phyloP scores from a whole-genome alignment of 768 basidiomycete genomes.

The Tricholoma furcatifolium region DNA sequence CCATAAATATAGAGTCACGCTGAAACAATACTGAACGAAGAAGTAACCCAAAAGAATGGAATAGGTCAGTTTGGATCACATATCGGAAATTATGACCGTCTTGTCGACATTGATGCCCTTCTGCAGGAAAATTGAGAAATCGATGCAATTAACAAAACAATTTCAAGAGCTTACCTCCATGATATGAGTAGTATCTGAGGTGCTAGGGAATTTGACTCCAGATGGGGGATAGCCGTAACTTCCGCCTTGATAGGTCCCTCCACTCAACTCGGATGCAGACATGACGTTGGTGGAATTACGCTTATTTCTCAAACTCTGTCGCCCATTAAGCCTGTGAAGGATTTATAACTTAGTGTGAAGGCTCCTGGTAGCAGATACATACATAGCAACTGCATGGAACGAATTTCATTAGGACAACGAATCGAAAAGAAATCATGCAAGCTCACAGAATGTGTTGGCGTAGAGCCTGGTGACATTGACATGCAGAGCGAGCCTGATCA shows the following conservation, averaged over 20 bases:
- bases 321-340: slow-evolving; percentile 2
- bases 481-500: slow-evolving; percentile 37
- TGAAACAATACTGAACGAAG: no score
- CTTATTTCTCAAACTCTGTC: neutral
- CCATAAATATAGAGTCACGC: no score
- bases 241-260: neutral
- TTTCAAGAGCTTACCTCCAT: neutral
- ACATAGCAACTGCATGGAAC: slow-evolving; percentile 7
- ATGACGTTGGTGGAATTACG: neutral
- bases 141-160: no score
- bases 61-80: no score
- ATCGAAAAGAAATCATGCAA: slow-evolving; percentile 22
- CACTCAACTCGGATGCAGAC: neutral
- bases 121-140: neutral
- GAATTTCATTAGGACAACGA: neutral
- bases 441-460: no score
- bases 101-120: slow-evolving; percentile 6
- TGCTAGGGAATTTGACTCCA: slow-evolving; percentile 2
- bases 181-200: neutral
- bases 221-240: neutral
- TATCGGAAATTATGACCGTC: slow-evolving; percentile 1
- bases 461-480: slow-evolving; percentile 39
- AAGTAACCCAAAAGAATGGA: no score
- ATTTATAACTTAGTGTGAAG: neutral
- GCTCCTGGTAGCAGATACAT: neutral